These are phyloP conservation scores for Diaporthe caulivora DNA, from an alignment of 2,329 filamentous ascomycete genomes.

Conservation along the genomic window DNA sequence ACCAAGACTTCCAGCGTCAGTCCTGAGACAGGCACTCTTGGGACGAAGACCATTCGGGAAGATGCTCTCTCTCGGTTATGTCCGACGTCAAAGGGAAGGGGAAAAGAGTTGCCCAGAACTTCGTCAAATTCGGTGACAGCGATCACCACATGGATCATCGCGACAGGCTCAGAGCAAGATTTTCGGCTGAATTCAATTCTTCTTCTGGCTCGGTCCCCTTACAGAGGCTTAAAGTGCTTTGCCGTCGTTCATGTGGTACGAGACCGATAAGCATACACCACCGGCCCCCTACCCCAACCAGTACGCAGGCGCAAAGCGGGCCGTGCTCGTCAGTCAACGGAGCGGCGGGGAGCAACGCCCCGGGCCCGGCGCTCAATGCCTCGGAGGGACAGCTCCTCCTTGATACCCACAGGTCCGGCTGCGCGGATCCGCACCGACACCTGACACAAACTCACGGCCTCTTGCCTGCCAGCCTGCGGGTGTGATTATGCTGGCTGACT, in stretches of 20 bases:
- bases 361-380: neutral
- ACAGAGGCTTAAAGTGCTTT: neutral
- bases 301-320: neutral
- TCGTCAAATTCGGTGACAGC: neutral
- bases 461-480: neutral
- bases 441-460: neutral
- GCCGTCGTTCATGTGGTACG: neutral
- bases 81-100: slow-evolving; percentile 1
- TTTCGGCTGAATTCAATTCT: slow-evolving; percentile 20
- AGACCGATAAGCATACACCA: neutral
- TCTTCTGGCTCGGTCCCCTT: neutral
- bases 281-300: neutral
- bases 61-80: slow-evolving; percentile 17
- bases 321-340: neutral
- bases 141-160: slow-evolving; percentile 26
- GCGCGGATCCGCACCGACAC: neutral
- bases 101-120: no score
- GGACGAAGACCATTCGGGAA: slow-evolving; percentile 15
- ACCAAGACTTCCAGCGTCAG: slow-evolving; percentile 14
- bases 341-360: neutral
- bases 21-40: slow-evolving; percentile 29
- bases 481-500: neutral
- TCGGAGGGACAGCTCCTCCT: neutral
- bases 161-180: slow-evolving; percentile 5
- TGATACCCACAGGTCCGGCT: neutral